Evolutionary conservation across 352 stramenopile genomes (phyloP), one percentile per base, ranked within the genome.

Genomic region (Globisporangium carolinianum): DNA sequence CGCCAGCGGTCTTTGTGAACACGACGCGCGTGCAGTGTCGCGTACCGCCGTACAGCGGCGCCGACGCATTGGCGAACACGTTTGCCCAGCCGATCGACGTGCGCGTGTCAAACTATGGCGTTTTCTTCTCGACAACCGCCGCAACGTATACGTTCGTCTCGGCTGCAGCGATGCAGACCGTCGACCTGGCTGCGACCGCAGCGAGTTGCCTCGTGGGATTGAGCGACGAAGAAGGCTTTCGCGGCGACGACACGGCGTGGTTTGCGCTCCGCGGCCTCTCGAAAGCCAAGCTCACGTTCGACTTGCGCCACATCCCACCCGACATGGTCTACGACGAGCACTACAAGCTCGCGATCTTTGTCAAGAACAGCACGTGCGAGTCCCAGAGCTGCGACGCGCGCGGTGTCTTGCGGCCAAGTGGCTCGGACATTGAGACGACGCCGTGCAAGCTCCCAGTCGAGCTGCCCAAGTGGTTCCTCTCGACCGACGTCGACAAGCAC

Each of bases 261-360:
- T 98, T 98, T 63, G 58, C 78, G 11, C 65, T 98, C 6, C 80
- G 79, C 6, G 94, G 90, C 4, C 81, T 98, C 53, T 89, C 92
- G n/a, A 90, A 94, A 43, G 92, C 95, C 1, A 87, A 94, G 62
- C 50, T 99, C 2, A 93, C 81, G 24, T 98, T 98, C 60, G 94
- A 99, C 58, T 97, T 98, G 52, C 74, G 78, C 17, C 90, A 98
- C 55, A 62, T 99, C 11, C 93, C 96, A 10, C 63, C 61, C 0
- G 73, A 96, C 54, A 69, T 99, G 53, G 66, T 95, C 12, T 99
- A 98, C 66, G 80, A 96, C 54, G 89, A 98, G 66, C 95, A 99
- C 71, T 98, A 91, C 71, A 94, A 89, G 24, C 74, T 99, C 59
- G 94, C 91, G n/a, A 83, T 99, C 35, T 98, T 97, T 55, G 85